phyloP scores from a whole-genome alignment of 305 asterid genomes.

The Solanum hybrid region DNA sequence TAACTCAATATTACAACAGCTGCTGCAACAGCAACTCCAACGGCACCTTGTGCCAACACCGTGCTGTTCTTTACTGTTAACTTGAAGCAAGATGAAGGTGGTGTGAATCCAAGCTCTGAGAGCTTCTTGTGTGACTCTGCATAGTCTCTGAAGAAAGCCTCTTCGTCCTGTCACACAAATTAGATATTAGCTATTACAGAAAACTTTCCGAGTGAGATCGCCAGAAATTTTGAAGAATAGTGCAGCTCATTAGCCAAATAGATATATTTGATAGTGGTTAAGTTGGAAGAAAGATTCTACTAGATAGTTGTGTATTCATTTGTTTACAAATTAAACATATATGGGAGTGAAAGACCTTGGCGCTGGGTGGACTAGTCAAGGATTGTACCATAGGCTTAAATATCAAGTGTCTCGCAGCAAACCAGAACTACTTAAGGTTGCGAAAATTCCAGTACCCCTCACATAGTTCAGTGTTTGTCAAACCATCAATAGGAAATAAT shows the following conservation, averaged over 20 bases:
- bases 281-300: neutral
- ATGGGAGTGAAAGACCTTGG: neutral
- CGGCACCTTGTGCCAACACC: conserved; percentile 12
- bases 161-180: conserved; percentile 52
- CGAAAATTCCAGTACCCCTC: neutral
- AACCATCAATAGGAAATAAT: neutral
- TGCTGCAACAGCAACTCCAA: conserved; percentile 40
- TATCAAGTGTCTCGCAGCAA: neutral
- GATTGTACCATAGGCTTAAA: neutral
- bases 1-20: conserved; percentile 44
- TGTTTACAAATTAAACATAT: neutral
- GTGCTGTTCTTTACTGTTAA: conserved; percentile 17
- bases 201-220: neutral
- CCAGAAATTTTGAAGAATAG: neutral
- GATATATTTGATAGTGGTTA: neutral
- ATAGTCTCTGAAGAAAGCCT: conserved; percentile 70
- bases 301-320: neutral
- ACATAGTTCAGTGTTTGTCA: neutral
- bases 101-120: conserved; percentile 68
- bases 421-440: neutral
- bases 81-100: conserved; percentile 20
- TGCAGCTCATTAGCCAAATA: neutral
- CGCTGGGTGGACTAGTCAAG: neutral
- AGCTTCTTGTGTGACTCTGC: conserved; percentile 78
- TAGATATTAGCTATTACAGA: neutral